phyloP scores from a whole-genome alignment of 257 asterid genomes.

The Ophiorrhiza pumila region DNA sequence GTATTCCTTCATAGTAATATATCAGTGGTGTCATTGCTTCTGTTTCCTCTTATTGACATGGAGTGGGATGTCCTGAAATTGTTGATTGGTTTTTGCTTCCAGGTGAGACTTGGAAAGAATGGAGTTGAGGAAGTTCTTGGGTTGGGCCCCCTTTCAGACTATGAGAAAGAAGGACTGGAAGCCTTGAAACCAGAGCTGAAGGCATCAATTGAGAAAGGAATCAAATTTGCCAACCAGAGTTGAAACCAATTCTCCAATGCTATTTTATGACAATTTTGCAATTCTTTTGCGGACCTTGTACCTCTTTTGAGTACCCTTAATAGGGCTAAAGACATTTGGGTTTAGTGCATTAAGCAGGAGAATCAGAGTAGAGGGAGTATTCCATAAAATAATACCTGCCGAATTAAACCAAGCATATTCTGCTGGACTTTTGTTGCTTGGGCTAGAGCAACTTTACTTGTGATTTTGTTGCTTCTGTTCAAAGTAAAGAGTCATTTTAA shows the following conservation, averaged over 20 bases:
- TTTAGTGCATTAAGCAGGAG: neutral
- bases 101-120: constrained; percentile 79
- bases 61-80: neutral
- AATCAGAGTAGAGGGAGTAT: neutral
- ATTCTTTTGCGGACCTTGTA: constrained; percentile 3
- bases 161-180: constrained; percentile 69
- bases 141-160: constrained; percentile 54
- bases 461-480: too few relatives aligned
- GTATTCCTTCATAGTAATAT: neutral
- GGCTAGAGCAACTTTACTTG: too few relatives aligned
- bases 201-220: constrained; percentile 72
- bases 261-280: constrained; percentile 29
- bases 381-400: constrained; percentile 14
- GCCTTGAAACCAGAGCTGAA: constrained; percentile 61
- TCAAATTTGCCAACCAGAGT: constrained; percentile 48
- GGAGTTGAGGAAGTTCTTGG: constrained; percentile 81
- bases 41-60: too few relatives aligned
- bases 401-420: neutral
- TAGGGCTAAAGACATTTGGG: constrained; percentile 3
- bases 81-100: constrained; percentile 4
- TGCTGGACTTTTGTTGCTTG: too few relatives aligned
- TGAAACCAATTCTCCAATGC: constrained; percentile 9
- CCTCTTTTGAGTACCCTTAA: neutral
- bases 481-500: too few relatives aligned
- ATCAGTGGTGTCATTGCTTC: neutral